These are phyloP conservation scores for Glebionis coronaria DNA, from an alignment of 129 eudicot genomes.

Conservation along the genomic window DNA sequence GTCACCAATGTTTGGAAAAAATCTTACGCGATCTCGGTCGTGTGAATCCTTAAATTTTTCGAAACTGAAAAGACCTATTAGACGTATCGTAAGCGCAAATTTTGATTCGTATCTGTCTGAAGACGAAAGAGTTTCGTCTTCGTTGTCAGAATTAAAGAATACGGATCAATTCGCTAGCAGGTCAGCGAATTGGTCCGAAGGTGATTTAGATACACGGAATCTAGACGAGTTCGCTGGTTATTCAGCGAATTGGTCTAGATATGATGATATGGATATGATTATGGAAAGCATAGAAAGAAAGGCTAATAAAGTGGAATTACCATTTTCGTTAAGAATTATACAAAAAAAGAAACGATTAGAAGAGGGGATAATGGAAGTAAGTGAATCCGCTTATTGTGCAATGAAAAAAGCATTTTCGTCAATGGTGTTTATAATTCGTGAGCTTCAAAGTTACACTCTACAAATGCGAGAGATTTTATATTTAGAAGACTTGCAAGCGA, in stretches of 20 bases:
- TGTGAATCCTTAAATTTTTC: constrained; percentile 33
- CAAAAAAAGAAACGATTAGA: constrained; percentile 67
- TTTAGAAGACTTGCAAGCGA: constrained; percentile 70
- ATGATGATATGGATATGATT: constrained; percentile 29
- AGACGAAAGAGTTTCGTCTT: constrained; percentile 15
- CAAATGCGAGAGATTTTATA: constrained; percentile 74
- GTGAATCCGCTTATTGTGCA: constrained; percentile 70
- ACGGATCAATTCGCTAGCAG: neutral
- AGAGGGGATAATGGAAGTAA: constrained; percentile 50
- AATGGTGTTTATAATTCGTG: constrained; percentile 89
- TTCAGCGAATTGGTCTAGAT: constrained; percentile 35
- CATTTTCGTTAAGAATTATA: constrained; percentile 77
- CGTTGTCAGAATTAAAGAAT: constrained; percentile 5
- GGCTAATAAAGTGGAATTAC: constrained; percentile 78
- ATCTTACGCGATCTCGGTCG: constrained; percentile 48
- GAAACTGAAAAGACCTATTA: constrained; percentile 11
- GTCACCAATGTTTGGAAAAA: constrained; percentile 36
- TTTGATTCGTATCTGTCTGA: constrained; percentile 51
- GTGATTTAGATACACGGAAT: neutral
- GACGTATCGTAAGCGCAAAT: constrained; percentile 49
- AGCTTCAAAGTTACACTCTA: constrained; percentile 73
- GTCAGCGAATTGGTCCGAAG: constrained; percentile 35
- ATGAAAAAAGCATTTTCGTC: constrained; percentile 86
- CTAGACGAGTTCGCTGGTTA: constrained; percentile 2
- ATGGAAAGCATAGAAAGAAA: constrained; percentile 60